Base-by-base conservation (phyloP, 1,139 yeast species). In the Arxiozyma bovina region DNA sequence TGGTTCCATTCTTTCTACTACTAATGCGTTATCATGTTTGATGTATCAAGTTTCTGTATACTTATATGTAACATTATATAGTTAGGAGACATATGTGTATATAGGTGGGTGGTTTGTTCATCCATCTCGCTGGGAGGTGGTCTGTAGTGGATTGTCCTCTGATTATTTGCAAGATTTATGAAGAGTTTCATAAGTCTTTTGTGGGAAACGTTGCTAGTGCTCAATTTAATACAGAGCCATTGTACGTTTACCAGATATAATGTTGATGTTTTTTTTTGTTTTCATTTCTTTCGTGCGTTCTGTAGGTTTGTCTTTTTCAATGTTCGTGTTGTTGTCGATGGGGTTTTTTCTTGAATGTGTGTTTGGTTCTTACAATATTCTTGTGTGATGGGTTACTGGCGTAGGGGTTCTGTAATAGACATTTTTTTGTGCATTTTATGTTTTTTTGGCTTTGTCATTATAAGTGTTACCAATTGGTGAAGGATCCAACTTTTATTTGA, bases 201-300 rank as follows among this genome's bases (percentile, higher is more conserved):
- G n/a, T 12, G 50, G 52, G 61, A 51, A 60, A 64, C 68, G 66
- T 63, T 64, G 54, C 62, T 65, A 61, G 69, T 61, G 69, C 69
- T 64, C 69, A 53, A 53, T 43, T 23, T 46, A 65, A 63, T 63
- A 60, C 53, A 65, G 69, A 64, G 69, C 69, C 69, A 58, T 59
- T 59, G 55, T 57, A 51, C 53, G 53, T 51, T 51, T 27, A 22
- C 53, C 45, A 47, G 18, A 34, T 15, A 12, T 34, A 45, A 45
- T 40, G 42, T 30, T 49, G 47, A 27, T 25, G 42, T 49, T 49
- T 49, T 30, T 42, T 25, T 18, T 42, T 12, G 5, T 25, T 40
- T 15, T 11, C 15, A 25, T 8, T 22, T 8, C 17, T 17, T 22
- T 4, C 6, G 6, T 43, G 9, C 11, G 11, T 43, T 25, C n/a